Conservation (phyloP, 2,329 filamentous ascomycete species). For the Neopestalotiopsis sp. region DNA sequence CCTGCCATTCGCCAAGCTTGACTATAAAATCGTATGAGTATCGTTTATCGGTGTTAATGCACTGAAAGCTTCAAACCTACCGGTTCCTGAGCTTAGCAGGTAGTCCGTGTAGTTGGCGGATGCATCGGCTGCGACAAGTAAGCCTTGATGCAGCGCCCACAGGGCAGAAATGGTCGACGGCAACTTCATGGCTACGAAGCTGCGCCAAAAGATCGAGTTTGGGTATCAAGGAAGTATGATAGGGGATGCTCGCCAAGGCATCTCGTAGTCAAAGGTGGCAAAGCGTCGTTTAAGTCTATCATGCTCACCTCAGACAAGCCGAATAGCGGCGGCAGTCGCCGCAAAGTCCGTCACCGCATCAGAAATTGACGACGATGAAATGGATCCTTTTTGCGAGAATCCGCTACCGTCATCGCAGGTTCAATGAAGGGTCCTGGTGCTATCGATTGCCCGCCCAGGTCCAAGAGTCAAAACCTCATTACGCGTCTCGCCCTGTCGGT, state of each 20-base stretch:
- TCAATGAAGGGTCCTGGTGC: not conserved
- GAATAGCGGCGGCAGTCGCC: not conserved
- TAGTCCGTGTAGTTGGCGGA: not conserved
- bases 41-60: too few species aligned
- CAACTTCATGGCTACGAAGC: not conserved
- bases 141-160: not conserved
- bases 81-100: not conserved
- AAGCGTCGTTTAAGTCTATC: not conserved
- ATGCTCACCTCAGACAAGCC: not conserved
- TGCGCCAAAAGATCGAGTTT: not conserved
- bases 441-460: not conserved
- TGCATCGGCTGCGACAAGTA: not conserved
- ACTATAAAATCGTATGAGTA: not conserved
- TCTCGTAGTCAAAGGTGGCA: not conserved
- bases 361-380: not conserved
- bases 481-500: not conserved
- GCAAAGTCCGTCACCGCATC: not conserved
- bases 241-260: not conserved
- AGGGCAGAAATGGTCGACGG: not conserved
- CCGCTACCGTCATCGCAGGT: not conserved
- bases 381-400: not conserved
- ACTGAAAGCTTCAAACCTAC: not conserved
- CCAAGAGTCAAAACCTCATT: not conserved
- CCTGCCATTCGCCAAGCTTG: not conserved
- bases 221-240: not conserved